phyloP scores from a whole-genome alignment of 106 monocot species.

The Triglochin maritima region DNA sequence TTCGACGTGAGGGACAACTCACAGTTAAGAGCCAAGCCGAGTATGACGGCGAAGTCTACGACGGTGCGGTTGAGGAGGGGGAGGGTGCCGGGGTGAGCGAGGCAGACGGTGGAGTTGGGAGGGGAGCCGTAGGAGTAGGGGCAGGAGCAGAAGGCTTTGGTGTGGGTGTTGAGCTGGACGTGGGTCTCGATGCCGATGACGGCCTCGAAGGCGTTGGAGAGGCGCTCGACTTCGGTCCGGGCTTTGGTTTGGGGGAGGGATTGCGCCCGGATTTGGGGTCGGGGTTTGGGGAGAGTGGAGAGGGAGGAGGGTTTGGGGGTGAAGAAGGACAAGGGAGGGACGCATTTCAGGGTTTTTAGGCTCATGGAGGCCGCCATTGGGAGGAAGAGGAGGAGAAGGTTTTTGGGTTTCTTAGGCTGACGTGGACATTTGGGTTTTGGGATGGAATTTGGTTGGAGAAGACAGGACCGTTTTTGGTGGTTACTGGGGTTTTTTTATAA shows the following conservation, averaged over 20 bases:
- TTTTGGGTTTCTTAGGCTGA: no score
- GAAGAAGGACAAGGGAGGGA: no score
- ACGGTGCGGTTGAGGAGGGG: slow-evolving; percentile 75
- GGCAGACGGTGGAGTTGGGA: slow-evolving; percentile 78
- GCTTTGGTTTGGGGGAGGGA: slow-evolving; percentile 11
- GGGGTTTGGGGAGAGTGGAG: no score
- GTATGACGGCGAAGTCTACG: slow-evolving; percentile 64
- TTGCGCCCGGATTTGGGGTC: no score
- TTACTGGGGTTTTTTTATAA: no score
- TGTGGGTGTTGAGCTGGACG: slow-evolving; percentile 72
- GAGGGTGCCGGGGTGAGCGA: slow-evolving; percentile 85
- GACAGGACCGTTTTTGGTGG: no score
- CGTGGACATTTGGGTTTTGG: no score
- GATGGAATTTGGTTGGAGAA: no score
- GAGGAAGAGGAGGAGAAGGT: no score
- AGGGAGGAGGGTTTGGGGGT: no score
- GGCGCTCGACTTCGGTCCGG: slow-evolving; percentile 15
- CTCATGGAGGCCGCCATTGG: no score
- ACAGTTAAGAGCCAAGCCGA: slow-evolving; percentile 87
- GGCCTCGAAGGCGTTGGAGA: slow-evolving; percentile 42
- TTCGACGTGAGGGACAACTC: slow-evolving; percentile 53
- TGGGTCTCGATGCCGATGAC: slow-evolving; percentile 96
- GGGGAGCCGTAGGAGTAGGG: slow-evolving; percentile 67
- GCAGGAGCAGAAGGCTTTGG: slow-evolving; percentile 89
- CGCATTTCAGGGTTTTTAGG: no score